These are phyloP conservation scores for Polyplosphaeria fusca DNA, from an alignment of 495 filamentous ascomycete genomes.

Conservation along the genomic window DNA sequence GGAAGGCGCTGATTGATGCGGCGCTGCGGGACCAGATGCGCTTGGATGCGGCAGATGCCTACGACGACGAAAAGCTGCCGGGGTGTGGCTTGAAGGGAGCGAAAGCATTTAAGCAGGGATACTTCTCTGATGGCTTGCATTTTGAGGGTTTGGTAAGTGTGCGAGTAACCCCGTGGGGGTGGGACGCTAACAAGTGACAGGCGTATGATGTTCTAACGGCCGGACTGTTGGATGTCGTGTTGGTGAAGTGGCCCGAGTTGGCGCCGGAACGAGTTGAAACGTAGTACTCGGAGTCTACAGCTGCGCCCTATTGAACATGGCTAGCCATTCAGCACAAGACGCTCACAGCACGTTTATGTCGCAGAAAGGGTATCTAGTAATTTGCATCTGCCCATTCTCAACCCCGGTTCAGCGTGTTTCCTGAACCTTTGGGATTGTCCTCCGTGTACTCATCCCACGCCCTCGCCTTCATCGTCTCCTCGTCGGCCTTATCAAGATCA, in stretches of 20 bases:
- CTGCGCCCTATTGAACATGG: too few species aligned
- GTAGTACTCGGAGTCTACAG: too few species aligned
- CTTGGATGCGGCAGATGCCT: conserved; percentile 21
- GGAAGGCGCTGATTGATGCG: conserved; percentile 31
- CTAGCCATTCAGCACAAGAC: too few species aligned
- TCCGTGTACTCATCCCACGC: conserved; percentile 96
- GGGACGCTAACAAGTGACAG: conserved; percentile 8
- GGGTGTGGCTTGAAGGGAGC: conserved; percentile 32
- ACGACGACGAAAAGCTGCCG: conserved; percentile 30
- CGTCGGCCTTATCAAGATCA: conserved; percentile 76
- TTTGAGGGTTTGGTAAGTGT: conserved; percentile 26
- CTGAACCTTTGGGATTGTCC: conserved; percentile 67
- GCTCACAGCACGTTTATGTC: too few species aligned
- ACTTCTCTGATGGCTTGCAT: conserved; percentile 36
- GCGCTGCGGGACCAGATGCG: conserved; percentile 23
- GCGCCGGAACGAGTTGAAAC: conserved; percentile 15
- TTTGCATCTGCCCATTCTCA: conserved; percentile 16
- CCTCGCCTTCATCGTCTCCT: conserved; percentile 87
- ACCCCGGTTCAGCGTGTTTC: conserved; percentile 46
- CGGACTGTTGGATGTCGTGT: conserved; percentile 18
- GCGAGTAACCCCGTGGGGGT: not conserved
- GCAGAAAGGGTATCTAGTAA: not conserved
- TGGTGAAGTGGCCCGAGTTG: conserved; percentile 34
- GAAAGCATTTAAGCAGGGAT: conserved; percentile 27
- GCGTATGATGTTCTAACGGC: conserved; percentile 28